Percentiles rank a stretch among this genome's conserved stretches.
phyloP scores from a whole-genome alignment of 2,329 filamentous ascomycete genomes.

The Pseudogymnoascus sp. region DNA sequence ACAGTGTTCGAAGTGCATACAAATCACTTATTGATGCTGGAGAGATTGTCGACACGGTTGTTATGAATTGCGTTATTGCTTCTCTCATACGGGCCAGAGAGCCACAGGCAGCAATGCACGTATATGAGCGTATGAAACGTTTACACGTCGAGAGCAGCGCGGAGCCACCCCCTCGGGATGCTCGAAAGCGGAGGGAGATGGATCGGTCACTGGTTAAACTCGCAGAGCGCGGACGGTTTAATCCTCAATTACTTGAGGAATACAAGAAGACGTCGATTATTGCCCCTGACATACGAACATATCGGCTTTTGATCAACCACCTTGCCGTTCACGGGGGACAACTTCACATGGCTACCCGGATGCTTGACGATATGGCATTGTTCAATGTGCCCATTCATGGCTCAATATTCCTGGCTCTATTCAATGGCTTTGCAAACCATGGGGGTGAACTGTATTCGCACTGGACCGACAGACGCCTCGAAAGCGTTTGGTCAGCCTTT shows the following conservation, averaged over 20 bases:
- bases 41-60: constrained; percentile 79
- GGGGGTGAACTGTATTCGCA: constrained; percentile 56
- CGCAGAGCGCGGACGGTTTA: constrained; percentile 42
- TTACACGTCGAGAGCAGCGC: constrained; percentile 17
- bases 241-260: constrained; percentile 43
- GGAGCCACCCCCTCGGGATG: constrained; percentile 29
- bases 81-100: constrained; percentile 72
- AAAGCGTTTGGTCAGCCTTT: constrained; percentile 58
- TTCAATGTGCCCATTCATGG: constrained; percentile 62
- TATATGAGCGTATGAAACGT: constrained; percentile 77
- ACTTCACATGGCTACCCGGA: constrained; percentile 58
- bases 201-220: constrained; percentile 51
- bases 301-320: constrained; percentile 69
- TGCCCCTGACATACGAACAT: constrained; percentile 69
- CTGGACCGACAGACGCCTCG: constrained; percentile 66
- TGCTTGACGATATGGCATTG: constrained; percentile 72
- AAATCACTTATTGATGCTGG: constrained; percentile 73
- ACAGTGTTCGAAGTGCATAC: constrained; percentile 69
- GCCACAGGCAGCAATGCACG: constrained; percentile 63
- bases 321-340: constrained; percentile 62
- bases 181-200: constrained; percentile 29
- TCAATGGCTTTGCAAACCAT: constrained; percentile 72
- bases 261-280: constrained; percentile 58
- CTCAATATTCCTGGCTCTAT: constrained; percentile 68
- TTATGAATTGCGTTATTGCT: constrained; percentile 78